A percentile compares a stretch with the other conserved stretches of the same genome.
Conservation (phyloP, 2,329 filamentous ascomycete genomes). For the Pseudopyrenochaeta lycopersici region DNA sequence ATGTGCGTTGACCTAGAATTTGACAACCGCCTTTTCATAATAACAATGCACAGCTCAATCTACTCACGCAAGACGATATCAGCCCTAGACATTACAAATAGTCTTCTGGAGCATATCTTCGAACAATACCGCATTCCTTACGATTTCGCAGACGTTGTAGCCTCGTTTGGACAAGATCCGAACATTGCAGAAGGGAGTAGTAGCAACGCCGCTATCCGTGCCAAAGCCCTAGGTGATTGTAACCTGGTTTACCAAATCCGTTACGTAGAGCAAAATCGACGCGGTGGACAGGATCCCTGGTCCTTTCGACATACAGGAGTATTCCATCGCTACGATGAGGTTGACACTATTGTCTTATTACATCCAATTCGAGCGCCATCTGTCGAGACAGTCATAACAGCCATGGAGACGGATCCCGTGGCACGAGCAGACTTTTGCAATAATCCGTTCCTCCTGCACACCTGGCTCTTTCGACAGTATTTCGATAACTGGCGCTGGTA, state of each 20-base stretch:
- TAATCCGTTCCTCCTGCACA: neutral
- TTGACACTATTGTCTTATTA: neutral
- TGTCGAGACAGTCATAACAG: neutral
- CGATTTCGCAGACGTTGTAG: neutral
- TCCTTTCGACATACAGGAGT: neutral
- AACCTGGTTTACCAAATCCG: neutral
- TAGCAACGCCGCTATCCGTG: neutral
- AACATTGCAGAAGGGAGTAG: neutral
- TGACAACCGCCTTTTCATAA: neutral
- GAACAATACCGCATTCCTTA: neutral
- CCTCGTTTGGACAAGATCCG: neutral
- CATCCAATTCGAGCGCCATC: neutral
- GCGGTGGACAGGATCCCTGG: neutral
- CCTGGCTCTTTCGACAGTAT: neutral
- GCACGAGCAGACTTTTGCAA: neutral
- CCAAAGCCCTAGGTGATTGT: neutral
- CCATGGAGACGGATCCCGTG: neutral
- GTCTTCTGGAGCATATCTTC: neutral
- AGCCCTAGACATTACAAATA: neutral
- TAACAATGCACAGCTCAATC: slow-evolving; percentile 1
- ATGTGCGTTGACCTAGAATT: neutral
- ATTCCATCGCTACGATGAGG: neutral
- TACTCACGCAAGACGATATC: slow-evolving; percentile 3
- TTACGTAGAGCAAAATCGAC: neutral
- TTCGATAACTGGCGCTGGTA: neutral